Base-by-base conservation (phyloP, 2,329 filamentous ascomycete genomes). In the Trichoderma semiorbis region DNA sequence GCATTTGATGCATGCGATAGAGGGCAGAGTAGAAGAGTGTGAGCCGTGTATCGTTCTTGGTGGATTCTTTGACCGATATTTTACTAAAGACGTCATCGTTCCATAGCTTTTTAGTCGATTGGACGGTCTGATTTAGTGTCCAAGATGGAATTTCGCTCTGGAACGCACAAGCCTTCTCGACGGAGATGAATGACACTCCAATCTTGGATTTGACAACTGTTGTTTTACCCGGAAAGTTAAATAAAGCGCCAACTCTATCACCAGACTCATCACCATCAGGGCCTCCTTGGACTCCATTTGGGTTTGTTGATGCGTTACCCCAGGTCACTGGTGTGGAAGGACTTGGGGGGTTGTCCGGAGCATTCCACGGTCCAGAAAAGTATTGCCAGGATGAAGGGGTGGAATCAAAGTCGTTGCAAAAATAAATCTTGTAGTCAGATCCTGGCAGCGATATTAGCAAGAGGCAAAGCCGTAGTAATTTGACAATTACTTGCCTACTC, bases 1-100 rank as follows among this genome's bases (percentile, higher is more conserved):
- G 88, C 73, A 90, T 86, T n/a, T 90, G 76, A 74, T 89, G 87
- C 83, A 88, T 87, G 75, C 87, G 86, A 74, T 90, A 90, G 8
- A 91, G 78, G 1, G 84, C 86, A 0, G 86, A 86, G 77, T 91
- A 91, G 6, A 91, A 79, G 62, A 90, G 79, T 14, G 81, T 79
- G 0, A 89, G 78, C 28, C 86, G 85, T 0, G 83, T 83, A n/a
- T 78, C 69, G 75, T 89, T 85, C n/a, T 50, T 43, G 7, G 26
- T 21, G n/a, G 63, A 32, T 50, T 79, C 78, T 0, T 80, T 77
- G 16, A 84, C 79, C 5, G 80, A 78, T 18, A 85, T 81, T 60
- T 82, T 85, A 61, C 80, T 82, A 58, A 86, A 80, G 0, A 86
- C 82, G 30, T 85, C 63, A 11, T 71, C 62, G 28, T 85, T 85